Base-by-base conservation (phyloP, 176 grass and related monocot genomes). In the Luzula sylvatica region DNA sequence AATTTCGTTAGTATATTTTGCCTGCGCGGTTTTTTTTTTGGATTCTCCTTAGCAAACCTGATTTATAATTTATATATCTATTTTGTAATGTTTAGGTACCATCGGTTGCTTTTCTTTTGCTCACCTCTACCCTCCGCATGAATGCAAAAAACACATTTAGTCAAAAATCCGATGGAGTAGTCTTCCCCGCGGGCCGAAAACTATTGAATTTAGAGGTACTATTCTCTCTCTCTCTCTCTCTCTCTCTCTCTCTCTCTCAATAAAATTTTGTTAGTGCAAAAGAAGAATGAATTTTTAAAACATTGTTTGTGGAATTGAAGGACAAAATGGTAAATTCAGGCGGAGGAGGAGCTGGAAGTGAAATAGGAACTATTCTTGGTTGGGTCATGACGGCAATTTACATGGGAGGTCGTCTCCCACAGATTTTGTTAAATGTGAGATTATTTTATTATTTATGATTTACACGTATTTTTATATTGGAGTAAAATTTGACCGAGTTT, bases 381-480 rank as follows among this genome's bases (percentile, higher is more conserved):
- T 98, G 92, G 85, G 81, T 55, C 30, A 98, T 98, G 92, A 75
- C 92, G 46, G 58, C 72, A 44, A 87, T 98, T 52, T 98, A 90
- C 55, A 86, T 90, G 81, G 92, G 92, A 24, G 92, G 85, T 23
- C 81, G 92, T 15, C 68, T 98, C 64, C 92, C 92, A 46, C 85
- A 96, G 46, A 96, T 96, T 30, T 89, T 55, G 22, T 79, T 96
- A 70, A 96, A 96, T 60, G 92, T 96, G 49, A 90, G 75, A 71
- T 42, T 13, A 49, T 2, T 23, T 8, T 26, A 40, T 52, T 52
- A 38, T 13, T 23, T 8, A 53, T 65, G 22, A 15, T 66, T 41
- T 56, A 2, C 8, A 48, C 13, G 19, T 30, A 23, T 8, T 50
- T 44, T 66, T 35, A 13, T 28, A 42, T 47, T 20, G 8, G 15